Evolutionary conservation across 140 eudicot genomes (phyloP).

Genomic region (Eryngium alpinum): DNA sequence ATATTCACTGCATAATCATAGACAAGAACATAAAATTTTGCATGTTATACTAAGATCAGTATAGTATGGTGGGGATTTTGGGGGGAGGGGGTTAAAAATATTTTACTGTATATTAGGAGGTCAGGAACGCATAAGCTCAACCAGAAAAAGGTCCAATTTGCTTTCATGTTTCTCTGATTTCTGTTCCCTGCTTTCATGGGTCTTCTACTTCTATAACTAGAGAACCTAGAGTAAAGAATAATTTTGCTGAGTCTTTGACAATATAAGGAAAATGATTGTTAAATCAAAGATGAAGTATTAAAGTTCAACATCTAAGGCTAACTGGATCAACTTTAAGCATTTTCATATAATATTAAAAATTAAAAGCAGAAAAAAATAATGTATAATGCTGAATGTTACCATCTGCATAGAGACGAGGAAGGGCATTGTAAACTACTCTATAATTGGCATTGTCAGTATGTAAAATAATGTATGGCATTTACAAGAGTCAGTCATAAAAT

Average conservation of each 20-base stretch:
- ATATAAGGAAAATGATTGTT: too few relatives aligned
- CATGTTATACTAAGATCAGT: neutral
- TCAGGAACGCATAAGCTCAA: neutral
- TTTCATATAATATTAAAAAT: too few relatives aligned
- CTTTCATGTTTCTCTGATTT: neutral
- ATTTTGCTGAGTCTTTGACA: too few relatives aligned
- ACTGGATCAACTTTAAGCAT: too few relatives aligned
- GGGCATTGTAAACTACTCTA: neutral
- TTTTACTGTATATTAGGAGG: neutral
- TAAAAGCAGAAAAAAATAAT: too few relatives aligned
- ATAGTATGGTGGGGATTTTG: too few relatives aligned
- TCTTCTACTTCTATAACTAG: too few relatives aligned
- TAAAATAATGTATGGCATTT: conserved; percentile 20
- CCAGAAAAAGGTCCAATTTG: neutral
- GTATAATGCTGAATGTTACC: conserved; percentile 16
- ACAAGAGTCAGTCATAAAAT: neutral
- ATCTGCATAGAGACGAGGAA: conserved; percentile 15
- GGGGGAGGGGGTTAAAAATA: neutral
- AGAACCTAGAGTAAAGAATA: too few relatives aligned
- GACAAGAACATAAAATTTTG: neutral
- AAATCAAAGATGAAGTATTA: too few relatives aligned
- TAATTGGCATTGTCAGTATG: conserved; percentile 8
- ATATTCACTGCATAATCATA: neutral
- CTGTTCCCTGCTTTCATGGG: too few relatives aligned
- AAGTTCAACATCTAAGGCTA: too few relatives aligned